Base-by-base conservation (phyloP, 345 rosid species). In the Sapria himalayana region DNA sequence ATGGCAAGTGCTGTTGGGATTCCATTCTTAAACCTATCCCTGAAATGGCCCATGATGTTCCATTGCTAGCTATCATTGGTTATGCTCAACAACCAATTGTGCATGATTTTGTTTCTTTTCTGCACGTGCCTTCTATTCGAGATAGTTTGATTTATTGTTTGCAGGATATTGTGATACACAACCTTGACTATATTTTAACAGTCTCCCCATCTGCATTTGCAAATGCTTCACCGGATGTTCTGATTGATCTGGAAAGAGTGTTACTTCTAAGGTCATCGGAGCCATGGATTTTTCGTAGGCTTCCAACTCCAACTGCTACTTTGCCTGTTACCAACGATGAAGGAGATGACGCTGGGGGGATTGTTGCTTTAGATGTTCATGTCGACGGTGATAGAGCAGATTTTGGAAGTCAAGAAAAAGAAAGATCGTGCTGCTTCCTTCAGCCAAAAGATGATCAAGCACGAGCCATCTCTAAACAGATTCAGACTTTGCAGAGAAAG, bases 201-300 rank as follows among this genome's bases (percentile, higher is more conserved):
- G 58, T 62, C 41, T 58, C 93, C 33, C 63, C 85, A 7, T 76
- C 74, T 37, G 55, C 81, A 20, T 69, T 89, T 53, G 74, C 93
- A 19, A 66, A 52, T 62, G 55, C 93, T 29, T 64, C 93, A 12
- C 64, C 60, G 15, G 95, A 79, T 55, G 57, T 82, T 57, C 64
- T 89, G 42, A 91, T 73, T 37, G 64, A 56, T 54, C 85, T 89
- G 23, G 98, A 89, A 71, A 78, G 69, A 56, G 46, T 58, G 23
- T 66, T 89, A 48, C 93, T 81, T 59, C 46, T 46, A 36, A 82
- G 79, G 59, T 82, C 98, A 57, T 74, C 93, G 6, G 95, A 82
- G 46, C 39, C 72, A 19, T 89, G 98, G 98, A 72, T 93, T 65
- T 71, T 58, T 22, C 66, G 92, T 18, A 71, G 82, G 47, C 86